Evolutionary conservation across 2,329 filamentous ascomycete species (phyloP).

Genomic region (Alternaria viburni): DNA sequence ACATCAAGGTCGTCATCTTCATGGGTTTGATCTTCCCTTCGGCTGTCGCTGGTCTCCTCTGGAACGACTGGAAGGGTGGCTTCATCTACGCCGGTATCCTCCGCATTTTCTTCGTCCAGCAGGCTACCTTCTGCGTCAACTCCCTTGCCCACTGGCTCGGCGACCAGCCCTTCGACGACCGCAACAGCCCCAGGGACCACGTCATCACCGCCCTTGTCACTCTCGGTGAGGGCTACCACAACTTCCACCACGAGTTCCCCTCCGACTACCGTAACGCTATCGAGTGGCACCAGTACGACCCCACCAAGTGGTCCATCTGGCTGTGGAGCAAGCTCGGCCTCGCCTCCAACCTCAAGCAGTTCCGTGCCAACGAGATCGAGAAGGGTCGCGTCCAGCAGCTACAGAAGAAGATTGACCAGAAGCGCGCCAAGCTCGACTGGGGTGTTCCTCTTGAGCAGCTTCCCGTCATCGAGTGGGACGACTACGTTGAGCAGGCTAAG

Average conservation of each 20-base stretch:
- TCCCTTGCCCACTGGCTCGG: constrained; percentile 61
- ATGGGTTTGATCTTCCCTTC: constrained; percentile 58
- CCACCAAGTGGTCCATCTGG: constrained; percentile 55
- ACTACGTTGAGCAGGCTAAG: constrained; percentile 51
- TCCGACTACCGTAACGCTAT: constrained; percentile 55
- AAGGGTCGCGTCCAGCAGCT: constrained; percentile 53
- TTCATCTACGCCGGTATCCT: constrained; percentile 60
- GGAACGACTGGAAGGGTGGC: constrained; percentile 58
- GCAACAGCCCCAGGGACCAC: constrained; percentile 53
- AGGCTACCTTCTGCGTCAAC: constrained; percentile 62
- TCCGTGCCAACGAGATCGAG: constrained; percentile 54
- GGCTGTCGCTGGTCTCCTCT: constrained; percentile 56
- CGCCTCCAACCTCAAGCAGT: constrained; percentile 53
- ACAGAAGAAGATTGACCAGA: constrained; percentile 55
- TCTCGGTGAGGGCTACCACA: constrained; percentile 54
- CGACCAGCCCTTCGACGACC: constrained; percentile 54
- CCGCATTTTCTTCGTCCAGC: constrained; percentile 60
- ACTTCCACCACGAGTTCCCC: constrained; percentile 55
- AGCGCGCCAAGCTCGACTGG: constrained; percentile 52
- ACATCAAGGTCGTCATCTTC: constrained; percentile 55
- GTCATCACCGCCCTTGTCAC: constrained; percentile 52
- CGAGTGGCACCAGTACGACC: constrained; percentile 52
- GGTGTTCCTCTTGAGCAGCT: constrained; percentile 52
- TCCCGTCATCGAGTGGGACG: constrained; percentile 53
- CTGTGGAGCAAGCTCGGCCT: constrained; percentile 52